Base-by-base conservation (phyloP, 1,139 yeast species). In the Suhomyces atakaporum region DNA sequence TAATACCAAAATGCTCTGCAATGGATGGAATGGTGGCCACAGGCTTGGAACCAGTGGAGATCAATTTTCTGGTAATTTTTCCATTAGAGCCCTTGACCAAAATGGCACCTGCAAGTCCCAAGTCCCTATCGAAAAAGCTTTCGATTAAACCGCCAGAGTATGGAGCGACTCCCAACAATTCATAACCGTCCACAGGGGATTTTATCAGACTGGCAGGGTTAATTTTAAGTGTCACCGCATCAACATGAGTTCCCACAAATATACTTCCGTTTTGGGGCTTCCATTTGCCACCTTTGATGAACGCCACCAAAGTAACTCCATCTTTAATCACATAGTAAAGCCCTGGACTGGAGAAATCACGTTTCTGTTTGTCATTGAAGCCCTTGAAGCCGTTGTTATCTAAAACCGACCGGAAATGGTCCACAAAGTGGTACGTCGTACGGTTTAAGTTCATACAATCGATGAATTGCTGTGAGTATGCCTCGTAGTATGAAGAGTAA, bases 101-200 rank as follows among this genome's bases (percentile, higher is more conserved):
- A 22, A 70, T 55, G 31, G 69, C 53, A 9, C 77, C 77, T n/a
- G 75, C 76, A 35, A 71, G 48, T 5, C 73, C 76, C 40, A 71
- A 64, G 47, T 71, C 77, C 44, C 77, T 53, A 45, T 69, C 74
- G 52, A 67, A 58, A 73, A 75, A 68, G 3, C 62, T 46, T 15
- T 53, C 50, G 9, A 55, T 58, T 40, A 67, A 56, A 3, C 68
- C 56, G 7, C 75, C 74, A 4, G 69, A 63, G 46, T 71, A 71
- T 1, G 66, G 65, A 1, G 75, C 73, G 11, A 70, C 73, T 1
- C 74, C 75, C 21, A 71, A 57, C 26, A 65, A 48, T 35, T 68
- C 70, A 45, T 67, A 71, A 5, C 73, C 75, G 21, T 66, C 70
- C 10, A 10, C 24, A 3, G 29, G 10, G 13, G 55, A 44, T 3